phyloP scores from a whole-genome alignment of 2,329 filamentous ascomycete species.

The Diaporthe vexans region DNA sequence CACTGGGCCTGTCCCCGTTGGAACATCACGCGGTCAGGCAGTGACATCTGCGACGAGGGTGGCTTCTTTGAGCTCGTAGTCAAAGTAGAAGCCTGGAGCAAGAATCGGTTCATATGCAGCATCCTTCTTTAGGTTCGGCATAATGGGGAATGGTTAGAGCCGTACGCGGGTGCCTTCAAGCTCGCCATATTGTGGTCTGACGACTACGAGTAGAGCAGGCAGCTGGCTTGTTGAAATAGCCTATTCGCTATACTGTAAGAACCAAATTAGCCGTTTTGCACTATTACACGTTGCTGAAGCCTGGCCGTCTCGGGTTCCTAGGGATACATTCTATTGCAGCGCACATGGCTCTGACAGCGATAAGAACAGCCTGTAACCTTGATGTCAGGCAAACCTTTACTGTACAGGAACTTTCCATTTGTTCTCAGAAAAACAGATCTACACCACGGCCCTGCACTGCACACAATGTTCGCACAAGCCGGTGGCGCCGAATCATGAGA shows the following conservation, averaged over 20 bases:
- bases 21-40: not conserved
- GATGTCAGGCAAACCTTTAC: not conserved
- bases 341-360: not conserved
- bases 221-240: not conserved
- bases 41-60: not conserved
- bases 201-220: not conserved
- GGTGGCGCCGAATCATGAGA: not conserved
- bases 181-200: not conserved
- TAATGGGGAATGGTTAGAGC: not conserved
- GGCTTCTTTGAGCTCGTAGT: not conserved
- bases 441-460: not conserved
- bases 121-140: not conserved
- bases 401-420: not conserved
- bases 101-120: not conserved
- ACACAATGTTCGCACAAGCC: not conserved
- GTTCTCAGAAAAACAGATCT: not conserved
- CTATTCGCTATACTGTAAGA: not conserved
- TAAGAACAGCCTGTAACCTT: not conserved
- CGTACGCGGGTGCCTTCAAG: slow-evolving; percentile 7
- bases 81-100: not conserved
- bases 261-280: not conserved
- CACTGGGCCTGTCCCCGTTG: slow-evolving; percentile 5
- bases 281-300: not conserved
- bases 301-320: not conserved
- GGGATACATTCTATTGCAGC: not conserved